Percentiles rank a stretch among this genome's conserved stretches.
These are phyloP conservation scores for Kregervanrija fluxuum DNA, from an alignment of 805 yeast species.

Conservation along the genomic window DNA sequence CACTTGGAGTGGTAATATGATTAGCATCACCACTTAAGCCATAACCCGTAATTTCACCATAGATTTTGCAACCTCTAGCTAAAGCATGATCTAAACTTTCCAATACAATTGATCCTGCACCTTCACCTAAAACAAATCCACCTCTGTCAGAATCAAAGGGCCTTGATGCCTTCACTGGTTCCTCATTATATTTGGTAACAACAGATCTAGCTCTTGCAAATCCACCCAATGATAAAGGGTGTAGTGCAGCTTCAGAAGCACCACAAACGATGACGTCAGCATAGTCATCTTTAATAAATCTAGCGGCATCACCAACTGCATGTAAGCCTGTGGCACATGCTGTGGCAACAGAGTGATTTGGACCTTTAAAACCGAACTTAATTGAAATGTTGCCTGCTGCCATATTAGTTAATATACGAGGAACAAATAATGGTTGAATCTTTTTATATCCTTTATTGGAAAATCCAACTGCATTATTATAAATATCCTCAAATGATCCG, in stretches of 20 bases:
- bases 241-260: constrained; percentile 83
- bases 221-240: constrained; percentile 83
- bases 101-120: constrained; percentile 73
- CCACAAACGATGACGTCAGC: constrained; percentile 90
- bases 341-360: constrained; percentile 80
- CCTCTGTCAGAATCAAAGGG: constrained; percentile 77
- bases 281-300: constrained; percentile 72
- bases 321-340: constrained; percentile 98
- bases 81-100: constrained; percentile 76
- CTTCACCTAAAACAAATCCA: constrained; percentile 94
- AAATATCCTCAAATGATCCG: constrained; percentile 73
- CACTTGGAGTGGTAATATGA: constrained; percentile 89
- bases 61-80: constrained; percentile 54
- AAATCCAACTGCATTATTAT: constrained; percentile 53
- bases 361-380: constrained; percentile 69
- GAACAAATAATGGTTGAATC: constrained; percentile 82
- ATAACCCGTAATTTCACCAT: constrained; percentile 80
- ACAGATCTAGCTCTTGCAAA: constrained; percentile 86
- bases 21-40: constrained; percentile 89
- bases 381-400: constrained; percentile 90
- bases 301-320: constrained; percentile 86
- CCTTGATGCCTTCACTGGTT: constrained; percentile 62
- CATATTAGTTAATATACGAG: constrained; percentile 81
- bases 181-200: constrained; percentile 52
- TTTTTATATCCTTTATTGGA: constrained; percentile 48